A percentile compares a stretch with the other conserved stretches of the same genome.
These are phyloP conservation scores for Borovskyia barvae DNA, from an alignment of 208 protist species.

Conservation along the genomic window DNA sequence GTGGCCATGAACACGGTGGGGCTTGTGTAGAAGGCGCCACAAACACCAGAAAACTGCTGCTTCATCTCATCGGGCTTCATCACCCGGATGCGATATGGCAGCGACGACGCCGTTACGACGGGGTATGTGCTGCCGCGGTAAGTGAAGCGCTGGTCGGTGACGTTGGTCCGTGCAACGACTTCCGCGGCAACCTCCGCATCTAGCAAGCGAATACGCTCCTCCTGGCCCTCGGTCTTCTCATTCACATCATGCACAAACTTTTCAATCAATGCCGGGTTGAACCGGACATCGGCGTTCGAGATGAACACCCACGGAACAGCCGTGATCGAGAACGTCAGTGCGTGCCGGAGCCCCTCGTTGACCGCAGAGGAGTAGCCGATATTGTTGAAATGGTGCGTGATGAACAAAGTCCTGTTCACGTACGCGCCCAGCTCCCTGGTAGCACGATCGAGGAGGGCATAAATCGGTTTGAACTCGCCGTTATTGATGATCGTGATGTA, in stretches of 20 bases:
- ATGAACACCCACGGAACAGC: constrained; percentile 38
- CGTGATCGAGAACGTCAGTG: constrained; percentile 13
- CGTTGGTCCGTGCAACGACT: background rate
- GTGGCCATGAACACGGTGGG: constrained; percentile 16
- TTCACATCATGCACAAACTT: constrained; percentile 13
- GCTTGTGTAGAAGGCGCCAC: constrained; percentile 32
- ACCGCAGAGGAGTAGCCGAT: constrained; percentile 26
- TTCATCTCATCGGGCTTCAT: constrained; percentile 17
- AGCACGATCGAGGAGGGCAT: constrained; percentile 8
- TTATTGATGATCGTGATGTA: constrained; percentile 42
- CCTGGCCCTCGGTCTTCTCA: constrained; percentile 2
- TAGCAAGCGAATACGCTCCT: background rate
- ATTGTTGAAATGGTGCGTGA: constrained; percentile 27
- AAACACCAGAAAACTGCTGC: constrained; percentile 7
- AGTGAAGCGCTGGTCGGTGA: constrained; percentile 2
- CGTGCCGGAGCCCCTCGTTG: constrained; percentile 30
- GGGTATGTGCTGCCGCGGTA: constrained; percentile 8
- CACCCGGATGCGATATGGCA: constrained; percentile 43
- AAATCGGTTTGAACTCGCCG: constrained; percentile 18
- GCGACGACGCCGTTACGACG: constrained; percentile 26
- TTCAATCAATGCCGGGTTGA: constrained; percentile 2
- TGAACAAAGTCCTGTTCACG: constrained; percentile 14
- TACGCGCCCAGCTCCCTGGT: background rate
- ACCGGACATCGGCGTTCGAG: constrained; percentile 39
- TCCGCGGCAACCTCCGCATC: constrained; percentile 19